Conservation (phyloP, 352 stramenopile genomes). For the Globisporangium nagaii region DNA sequence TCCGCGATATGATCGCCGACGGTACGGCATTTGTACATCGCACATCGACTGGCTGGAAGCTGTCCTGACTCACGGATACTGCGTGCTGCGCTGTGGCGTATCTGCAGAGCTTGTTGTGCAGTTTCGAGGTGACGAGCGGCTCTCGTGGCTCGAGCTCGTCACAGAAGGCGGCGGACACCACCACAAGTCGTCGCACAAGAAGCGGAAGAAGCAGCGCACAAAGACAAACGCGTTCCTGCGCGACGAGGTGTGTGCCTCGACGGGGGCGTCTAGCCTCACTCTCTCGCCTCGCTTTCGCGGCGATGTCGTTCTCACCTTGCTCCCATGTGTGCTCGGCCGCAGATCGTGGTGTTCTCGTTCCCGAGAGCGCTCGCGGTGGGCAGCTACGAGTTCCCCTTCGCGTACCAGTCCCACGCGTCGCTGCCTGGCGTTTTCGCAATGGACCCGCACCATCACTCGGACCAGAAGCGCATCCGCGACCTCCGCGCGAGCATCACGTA, state of each 20-base stretch:
- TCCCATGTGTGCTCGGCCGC: too few species aligned
- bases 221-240: slow-evolving; percentile 9
- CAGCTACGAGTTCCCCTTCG: slow-evolving; percentile 20
- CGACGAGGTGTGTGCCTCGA: too few species aligned
- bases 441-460: not conserved
- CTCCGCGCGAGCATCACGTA: slow-evolving; percentile 9
- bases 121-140: slow-evolving; percentile 3
- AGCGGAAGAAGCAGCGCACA: slow-evolving; percentile 5
- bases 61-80: not conserved
- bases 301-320: too few species aligned
- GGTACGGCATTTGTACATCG: slow-evolving; percentile 4
- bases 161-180: not conserved
- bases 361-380: slow-evolving; percentile 8
- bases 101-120: slow-evolving; percentile 4
- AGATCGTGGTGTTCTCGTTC: slow-evolving; percentile 17
- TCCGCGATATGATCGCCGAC: slow-evolving; percentile 1
- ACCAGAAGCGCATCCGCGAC: not conserved
- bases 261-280: too few species aligned
- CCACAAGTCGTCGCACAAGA: slow-evolving; percentile 1
- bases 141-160: slow-evolving; percentile 5
- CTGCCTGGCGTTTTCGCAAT: slow-evolving; percentile 14
- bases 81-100: not conserved
- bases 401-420: slow-evolving; percentile 14
- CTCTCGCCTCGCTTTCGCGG: too few species aligned
- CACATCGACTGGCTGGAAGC: too few species aligned